Conservation (phyloP, 345 rosid species). For the Ceriops tagal region DNA sequence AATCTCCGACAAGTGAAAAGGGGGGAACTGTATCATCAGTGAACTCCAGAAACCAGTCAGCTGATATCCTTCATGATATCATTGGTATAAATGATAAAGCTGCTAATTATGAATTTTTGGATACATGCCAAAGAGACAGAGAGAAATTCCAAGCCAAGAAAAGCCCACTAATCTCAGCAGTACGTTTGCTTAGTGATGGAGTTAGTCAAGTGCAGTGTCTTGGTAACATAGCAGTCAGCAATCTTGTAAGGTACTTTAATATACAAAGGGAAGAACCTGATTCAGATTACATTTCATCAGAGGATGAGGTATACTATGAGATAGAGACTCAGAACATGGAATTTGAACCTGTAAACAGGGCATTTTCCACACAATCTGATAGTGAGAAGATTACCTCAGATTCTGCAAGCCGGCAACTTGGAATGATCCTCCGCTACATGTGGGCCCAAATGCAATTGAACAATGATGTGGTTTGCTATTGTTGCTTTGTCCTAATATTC, state of each 20-base stretch:
- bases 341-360: conserved; percentile 19
- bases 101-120: conserved; percentile 6
- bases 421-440: conserved; percentile 31
- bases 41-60: conserved; percentile 21
- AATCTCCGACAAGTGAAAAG: conserved; percentile 20
- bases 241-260: conserved; percentile 32
- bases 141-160: conserved; percentile 19
- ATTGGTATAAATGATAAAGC: conserved; percentile 16
- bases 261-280: conserved; percentile 27
- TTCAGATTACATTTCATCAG: conserved; percentile 16
- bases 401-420: conserved; percentile 24
- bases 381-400: conserved; percentile 17
- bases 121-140: conserved; percentile 8
- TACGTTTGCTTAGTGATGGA: conserved; percentile 33
- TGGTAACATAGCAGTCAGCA: conserved; percentile 35
- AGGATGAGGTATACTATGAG: conserved; percentile 37
- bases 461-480: conserved; percentile 43
- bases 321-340: conserved; percentile 29
- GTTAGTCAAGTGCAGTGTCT: conserved; percentile 40
- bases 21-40: conserved; percentile 7
- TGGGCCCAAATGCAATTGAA: conserved; percentile 44
- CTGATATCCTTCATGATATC: conserved; percentile 17
- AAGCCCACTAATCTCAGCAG: conserved; percentile 27
- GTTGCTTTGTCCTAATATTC: conserved; percentile 40
- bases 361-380: conserved; percentile 25